A percentile compares a stretch with the other conserved stretches of the same genome.
phyloP scores from a whole-genome alignment of 208 protist genomes.

The Trypanosoma congolense region DNA sequence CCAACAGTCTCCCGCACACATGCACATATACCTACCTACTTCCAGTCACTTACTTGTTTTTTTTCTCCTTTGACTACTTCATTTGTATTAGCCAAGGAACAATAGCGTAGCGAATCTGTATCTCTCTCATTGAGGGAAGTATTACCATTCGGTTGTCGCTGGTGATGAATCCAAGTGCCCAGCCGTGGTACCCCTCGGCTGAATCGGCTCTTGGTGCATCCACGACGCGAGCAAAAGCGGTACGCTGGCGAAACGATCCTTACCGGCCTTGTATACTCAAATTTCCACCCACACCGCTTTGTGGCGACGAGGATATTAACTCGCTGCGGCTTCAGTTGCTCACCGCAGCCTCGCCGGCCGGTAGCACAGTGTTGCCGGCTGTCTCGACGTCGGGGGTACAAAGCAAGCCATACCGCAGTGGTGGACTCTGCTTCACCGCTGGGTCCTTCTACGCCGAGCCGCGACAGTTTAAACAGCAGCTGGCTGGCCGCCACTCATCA shows the following conservation, averaged over 20 bases:
- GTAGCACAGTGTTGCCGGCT: conserved; percentile 12
- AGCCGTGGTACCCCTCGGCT: conserved; percentile 26
- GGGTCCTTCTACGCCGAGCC: background rate
- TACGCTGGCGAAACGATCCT: conserved; percentile 20
- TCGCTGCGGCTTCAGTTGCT: background rate
- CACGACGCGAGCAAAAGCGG: background rate
- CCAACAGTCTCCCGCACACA: no score
- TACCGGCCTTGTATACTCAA: conserved; percentile 6
- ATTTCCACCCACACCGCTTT: conserved; percentile 5
- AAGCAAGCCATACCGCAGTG: conserved; percentile 17
- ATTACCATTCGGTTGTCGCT: conserved; percentile 8
- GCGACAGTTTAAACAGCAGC: background rate
- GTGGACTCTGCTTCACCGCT: conserved; percentile 5
- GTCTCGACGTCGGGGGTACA: background rate
- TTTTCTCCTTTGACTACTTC: no score
- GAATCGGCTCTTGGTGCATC: conserved; percentile 4
- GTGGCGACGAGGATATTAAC: conserved; percentile 1
- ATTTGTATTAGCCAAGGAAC: no score
- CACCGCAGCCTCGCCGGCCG: conserved; percentile 16
- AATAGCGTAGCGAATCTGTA: no score
- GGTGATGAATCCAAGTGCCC: conserved; percentile 34
- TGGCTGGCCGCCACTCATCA: background rate
- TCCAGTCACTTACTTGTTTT: no score
- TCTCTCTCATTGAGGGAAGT: conserved; percentile 4
- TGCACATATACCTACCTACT: no score